Percentiles rank a stretch among this genome's conserved stretches.
Evolutionary conservation across 73 alveolate genomes (phyloP).

Genomic region (Stentor coeruleus): DNA sequence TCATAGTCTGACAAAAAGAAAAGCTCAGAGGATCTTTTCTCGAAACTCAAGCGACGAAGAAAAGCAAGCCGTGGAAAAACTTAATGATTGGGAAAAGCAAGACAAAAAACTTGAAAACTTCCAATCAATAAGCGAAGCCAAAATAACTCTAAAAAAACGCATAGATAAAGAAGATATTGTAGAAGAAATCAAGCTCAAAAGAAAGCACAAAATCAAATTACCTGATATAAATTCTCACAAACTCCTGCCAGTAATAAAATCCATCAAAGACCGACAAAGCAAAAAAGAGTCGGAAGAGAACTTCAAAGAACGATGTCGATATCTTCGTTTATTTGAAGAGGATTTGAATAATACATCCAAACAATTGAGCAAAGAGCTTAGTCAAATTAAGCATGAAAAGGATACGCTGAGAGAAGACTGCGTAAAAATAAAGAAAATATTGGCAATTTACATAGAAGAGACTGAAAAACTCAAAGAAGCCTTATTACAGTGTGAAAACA

Average conservation of each 20-base stretch:
- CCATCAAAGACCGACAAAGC: background rate
- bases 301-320: constrained; percentile 5
- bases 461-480: background rate
- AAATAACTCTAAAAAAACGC: constrained; percentile 1
- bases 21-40: background rate
- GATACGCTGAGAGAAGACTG: constrained; percentile 1
- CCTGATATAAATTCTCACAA: background rate
- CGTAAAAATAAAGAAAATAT: background rate
- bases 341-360: background rate
- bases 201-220: background rate
- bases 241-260: background rate
- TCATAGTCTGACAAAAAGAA: background rate
- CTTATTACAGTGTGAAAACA: background rate
- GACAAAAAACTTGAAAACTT: background rate
- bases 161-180: background rate
- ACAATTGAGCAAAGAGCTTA: background rate
- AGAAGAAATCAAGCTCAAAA: background rate
- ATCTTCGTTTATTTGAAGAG: background rate
- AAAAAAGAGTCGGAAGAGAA: background rate
- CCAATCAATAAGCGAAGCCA: constrained; percentile 9
- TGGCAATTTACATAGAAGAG: background rate
- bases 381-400: background rate
- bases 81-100: background rate
- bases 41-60: constrained; percentile 8
- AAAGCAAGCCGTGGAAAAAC: background rate